phyloP scores from a whole-genome alignment of 345 rosid genomes.

The Linum tenue region DNA sequence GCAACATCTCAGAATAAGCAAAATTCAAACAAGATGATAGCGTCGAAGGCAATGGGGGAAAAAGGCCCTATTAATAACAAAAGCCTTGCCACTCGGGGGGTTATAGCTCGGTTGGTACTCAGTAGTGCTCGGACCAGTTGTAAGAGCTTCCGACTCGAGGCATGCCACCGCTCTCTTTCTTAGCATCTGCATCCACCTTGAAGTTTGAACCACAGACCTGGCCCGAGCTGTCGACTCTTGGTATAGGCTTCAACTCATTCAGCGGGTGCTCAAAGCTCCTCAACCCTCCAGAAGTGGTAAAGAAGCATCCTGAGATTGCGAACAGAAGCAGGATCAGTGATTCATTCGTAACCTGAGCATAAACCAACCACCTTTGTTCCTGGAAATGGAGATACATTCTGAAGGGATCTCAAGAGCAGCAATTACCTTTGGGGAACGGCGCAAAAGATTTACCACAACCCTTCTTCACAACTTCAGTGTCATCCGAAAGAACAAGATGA shows the following conservation, averaged over 20 bases:
- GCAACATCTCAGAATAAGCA: constrained; percentile 3
- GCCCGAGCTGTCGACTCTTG: constrained; percentile 89
- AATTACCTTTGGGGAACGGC: constrained; percentile 85
- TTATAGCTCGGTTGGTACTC: constrained; percentile 10
- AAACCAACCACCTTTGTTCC: no score
- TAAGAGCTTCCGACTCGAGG: constrained; percentile 85
- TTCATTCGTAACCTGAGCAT: no score
- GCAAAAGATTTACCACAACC: constrained; percentile 92
- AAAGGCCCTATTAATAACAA: constrained; percentile 17
- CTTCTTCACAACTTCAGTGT: constrained; percentile 54
- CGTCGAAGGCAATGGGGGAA: neutral
- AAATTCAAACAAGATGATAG: constrained; percentile 7
- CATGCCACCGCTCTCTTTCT: constrained; percentile 64
- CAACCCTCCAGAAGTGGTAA: constrained; percentile 82
- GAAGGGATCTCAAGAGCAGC: neutral
- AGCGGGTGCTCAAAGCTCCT: constrained; percentile 84
- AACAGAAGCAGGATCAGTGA: constrained; percentile 10
- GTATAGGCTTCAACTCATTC: constrained; percentile 81
- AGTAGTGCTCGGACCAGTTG: constrained; percentile 72
- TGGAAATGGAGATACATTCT: no score
- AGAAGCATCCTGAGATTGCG: constrained; percentile 65
- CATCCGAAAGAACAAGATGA: constrained; percentile 67
- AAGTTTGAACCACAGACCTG: constrained; percentile 68
- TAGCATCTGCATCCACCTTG: constrained; percentile 63
- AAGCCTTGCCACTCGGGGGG: constrained; percentile 5